A percentile compares a stretch with the other conserved stretches of the same genome.
Conservation (phyloP, 495 filamentous ascomycete species). For the Filosporella fistucella region DNA sequence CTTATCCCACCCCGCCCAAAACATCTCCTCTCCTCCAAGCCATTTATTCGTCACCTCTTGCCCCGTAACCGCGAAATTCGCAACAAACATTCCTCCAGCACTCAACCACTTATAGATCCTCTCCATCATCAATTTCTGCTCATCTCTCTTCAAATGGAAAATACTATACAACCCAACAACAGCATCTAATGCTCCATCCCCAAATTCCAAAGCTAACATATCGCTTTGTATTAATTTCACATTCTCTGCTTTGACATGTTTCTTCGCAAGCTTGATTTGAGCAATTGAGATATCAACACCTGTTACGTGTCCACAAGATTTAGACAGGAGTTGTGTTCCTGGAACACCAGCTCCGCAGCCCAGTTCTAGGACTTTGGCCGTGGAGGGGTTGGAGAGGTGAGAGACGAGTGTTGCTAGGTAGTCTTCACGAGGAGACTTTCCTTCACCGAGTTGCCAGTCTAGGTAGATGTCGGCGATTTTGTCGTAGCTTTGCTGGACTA, state of each 20-base stretch:
- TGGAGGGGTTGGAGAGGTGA: neutral
- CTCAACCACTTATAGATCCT: slow-evolving; percentile 36
- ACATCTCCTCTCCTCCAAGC: slow-evolving; percentile 29
- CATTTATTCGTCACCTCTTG: slow-evolving; percentile 11
- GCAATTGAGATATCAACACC: too few species aligned
- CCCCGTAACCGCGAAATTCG: slow-evolving; percentile 32
- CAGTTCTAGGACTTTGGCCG: neutral
- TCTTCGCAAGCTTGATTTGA: too few species aligned
- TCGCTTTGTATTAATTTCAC: slow-evolving; percentile 31
- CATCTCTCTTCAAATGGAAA: slow-evolving; percentile 38
- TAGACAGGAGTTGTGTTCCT: too few species aligned
- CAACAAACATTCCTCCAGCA: slow-evolving; percentile 32
- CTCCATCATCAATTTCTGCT: slow-evolving; percentile 31
- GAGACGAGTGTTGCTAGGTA: neutral
- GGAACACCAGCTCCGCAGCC: too few species aligned
- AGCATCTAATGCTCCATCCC: slow-evolving; percentile 27
- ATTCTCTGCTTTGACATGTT: too few species aligned
- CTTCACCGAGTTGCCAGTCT: too few species aligned
- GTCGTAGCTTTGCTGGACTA: too few species aligned
- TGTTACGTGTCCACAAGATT: too few species aligned
- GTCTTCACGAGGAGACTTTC: too few species aligned
- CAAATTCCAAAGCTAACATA: slow-evolving; percentile 36
- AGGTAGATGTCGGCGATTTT: too few species aligned
- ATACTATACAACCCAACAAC: slow-evolving; percentile 39
- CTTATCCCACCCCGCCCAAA: slow-evolving; percentile 38